Conservation (phyloP, 805 yeast species). For the Lipomyces sp. region DNA sequence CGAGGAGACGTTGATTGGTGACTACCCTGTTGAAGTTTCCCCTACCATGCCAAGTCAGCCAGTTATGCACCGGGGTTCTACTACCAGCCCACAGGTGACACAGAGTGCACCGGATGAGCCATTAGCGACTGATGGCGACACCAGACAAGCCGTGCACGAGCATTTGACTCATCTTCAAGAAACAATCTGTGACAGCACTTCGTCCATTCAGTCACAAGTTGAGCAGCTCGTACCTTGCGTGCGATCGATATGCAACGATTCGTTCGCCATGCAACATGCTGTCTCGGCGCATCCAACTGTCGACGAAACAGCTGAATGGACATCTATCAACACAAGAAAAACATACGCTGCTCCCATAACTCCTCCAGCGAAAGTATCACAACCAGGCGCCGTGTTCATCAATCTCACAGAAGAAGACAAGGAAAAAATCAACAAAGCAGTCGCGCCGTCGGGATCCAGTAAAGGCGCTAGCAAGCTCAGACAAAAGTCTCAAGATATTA, state of each 20-base stretch:
- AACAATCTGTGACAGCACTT: not conserved
- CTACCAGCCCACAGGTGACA: not conserved
- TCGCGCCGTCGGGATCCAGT: conserved; percentile 17
- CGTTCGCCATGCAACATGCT: not conserved
- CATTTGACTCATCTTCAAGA: not conserved
- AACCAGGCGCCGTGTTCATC: not conserved
- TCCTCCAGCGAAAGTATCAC: not conserved
- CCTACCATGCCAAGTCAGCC: not conserved
- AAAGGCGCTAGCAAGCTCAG: not conserved
- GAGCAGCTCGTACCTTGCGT: not conserved
- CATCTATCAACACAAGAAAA: not conserved
- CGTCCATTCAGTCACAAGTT: not conserved
- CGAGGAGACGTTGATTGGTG: not conserved
- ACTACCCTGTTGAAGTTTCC: not conserved
- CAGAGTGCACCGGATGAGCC: not conserved
- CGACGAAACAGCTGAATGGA: not conserved
- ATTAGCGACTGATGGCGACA: not conserved
- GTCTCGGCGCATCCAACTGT: not conserved
- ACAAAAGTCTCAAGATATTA: conserved; percentile 6
- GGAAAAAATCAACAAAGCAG: conserved; percentile 14
- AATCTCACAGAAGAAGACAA: conserved; percentile 11
- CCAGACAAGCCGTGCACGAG: not conserved
- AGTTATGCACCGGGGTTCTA: not conserved
- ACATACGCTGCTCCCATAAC: not conserved
- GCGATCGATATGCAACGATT: not conserved